These are phyloP conservation scores for Phycomyces nitens DNA, from an alignment of 192 early-diverging fungal genomes.

Conservation along the genomic window DNA sequence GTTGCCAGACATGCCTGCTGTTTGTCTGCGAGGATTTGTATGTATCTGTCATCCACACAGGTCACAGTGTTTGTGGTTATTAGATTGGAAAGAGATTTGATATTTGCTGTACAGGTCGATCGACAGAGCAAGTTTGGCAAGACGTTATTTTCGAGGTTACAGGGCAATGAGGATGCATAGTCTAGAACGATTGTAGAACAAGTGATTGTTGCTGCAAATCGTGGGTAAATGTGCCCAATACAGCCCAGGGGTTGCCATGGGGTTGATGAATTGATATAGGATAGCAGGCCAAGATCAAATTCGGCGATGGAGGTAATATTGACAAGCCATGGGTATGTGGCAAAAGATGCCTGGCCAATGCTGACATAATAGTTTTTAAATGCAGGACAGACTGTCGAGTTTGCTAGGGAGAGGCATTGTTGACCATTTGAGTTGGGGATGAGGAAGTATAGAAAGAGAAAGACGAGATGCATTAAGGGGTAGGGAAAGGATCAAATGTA, in stretches of 20 bases:
- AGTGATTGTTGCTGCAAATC: conserved; percentile 6
- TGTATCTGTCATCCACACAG: neutral
- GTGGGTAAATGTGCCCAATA: neutral
- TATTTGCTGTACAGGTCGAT: conserved; percentile 9
- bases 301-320: conserved; percentile 8
- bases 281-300: conserved; percentile 7
- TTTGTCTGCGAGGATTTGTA: neutral
- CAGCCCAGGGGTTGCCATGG: conserved; percentile 8
- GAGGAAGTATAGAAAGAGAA: neutral
- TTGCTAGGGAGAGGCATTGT: conserved; percentile 14
- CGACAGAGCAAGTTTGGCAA: conserved; percentile 8
- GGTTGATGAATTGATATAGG: conserved; percentile 5
- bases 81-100: conserved; percentile 3
- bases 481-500: too few relatives aligned
- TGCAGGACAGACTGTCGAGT: conserved; percentile 8
- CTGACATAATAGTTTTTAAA: conserved; percentile 4
- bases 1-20: neutral
- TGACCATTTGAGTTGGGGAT: neutral
- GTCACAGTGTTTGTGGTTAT: neutral
- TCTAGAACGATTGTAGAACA: neutral
- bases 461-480: neutral
- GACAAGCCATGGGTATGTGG: conserved; percentile 13
- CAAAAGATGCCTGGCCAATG: conserved; percentile 6
- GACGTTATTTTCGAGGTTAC: conserved; percentile 3
- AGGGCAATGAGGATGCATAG: neutral